Base-by-base conservation (phyloP, 495 filamentous ascomycete genomes). In the Penicillium steckii region DNA sequence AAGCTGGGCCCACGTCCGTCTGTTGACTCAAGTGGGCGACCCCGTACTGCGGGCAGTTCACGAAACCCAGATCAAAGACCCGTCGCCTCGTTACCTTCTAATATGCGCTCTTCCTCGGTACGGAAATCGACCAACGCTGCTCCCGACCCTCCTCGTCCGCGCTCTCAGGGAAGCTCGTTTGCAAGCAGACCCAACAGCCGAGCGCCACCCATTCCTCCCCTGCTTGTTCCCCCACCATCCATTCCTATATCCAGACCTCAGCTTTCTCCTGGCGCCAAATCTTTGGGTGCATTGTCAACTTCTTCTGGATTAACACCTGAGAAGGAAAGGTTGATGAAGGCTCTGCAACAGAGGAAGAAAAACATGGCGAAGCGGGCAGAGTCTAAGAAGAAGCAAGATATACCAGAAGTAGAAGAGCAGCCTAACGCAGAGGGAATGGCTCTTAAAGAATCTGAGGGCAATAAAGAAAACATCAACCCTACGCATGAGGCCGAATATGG, bases 241-340 rank as follows among this genome's bases (percentile, higher is more conserved):
- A 66, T 73, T 48, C 66, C 69, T n/a, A 68, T 73, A 30, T 65
- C 70, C 21, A 65, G 77, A 48, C 73, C 76, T 23, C 65, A 70
- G 38, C 73, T 81, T 22, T 80, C 80, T 53, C 80, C 82, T 27
- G 79, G 80, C 67, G 79, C 58, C 64, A 74, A 63, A 52, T 78
- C 75, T 15, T 55, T 75, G 46, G 77, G 69, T 44, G 77, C 74
- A 23, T 46, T 77, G 26, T 74, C 74, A 53, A 61, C 60, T 4
- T 79, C 83, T 10, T 78, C 80, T 24, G 78, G 82, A 13, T 84
- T 95, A 62, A 93, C 90, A 1, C 88, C 90, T 0, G 94, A 97
- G 65, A 96, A 96, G 66, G 83, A 88, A 57, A 81, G 91, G 55
- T 74, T 98, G 52, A 89, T 95, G 90, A 96, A 93, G 73, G 93